Conservation (phyloP, 2,329 filamentous ascomycete species). For the Bisporella sp. region DNA sequence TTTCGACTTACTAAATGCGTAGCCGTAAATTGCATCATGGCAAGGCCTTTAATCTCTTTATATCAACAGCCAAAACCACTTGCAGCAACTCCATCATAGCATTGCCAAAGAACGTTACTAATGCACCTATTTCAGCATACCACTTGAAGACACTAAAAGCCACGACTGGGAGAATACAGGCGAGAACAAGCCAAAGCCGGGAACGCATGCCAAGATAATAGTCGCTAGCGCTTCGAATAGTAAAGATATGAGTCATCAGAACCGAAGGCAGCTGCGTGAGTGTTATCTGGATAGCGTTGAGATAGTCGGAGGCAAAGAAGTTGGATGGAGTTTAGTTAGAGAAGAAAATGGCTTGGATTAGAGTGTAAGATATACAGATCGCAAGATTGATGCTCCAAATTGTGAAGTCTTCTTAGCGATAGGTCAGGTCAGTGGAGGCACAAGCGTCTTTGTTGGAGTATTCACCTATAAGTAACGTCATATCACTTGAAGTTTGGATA, state of each 20-base stretch:
- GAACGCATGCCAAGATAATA: neutral
- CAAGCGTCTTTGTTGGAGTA: too few species aligned
- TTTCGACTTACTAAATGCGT: too few species aligned
- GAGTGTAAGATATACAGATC: neutral
- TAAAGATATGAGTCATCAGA: neutral
- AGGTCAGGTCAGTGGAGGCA: too few species aligned
- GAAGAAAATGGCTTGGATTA: neutral
- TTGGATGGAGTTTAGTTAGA: neutral
- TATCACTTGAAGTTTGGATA: too few species aligned
- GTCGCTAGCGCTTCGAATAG: neutral
- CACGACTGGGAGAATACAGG: neutral
- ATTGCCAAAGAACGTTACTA: neutral
- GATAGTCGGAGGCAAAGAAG: neutral
- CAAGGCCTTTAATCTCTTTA: neutral
- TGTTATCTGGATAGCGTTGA: neutral
- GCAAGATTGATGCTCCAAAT: neutral
- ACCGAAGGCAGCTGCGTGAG: neutral
- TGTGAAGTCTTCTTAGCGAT: too few species aligned
- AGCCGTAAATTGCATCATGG: neutral
- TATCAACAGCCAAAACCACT: neutral
- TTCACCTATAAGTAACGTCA: too few species aligned
- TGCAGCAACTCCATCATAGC: neutral
- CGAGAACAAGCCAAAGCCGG: neutral
- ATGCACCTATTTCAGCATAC: neutral
- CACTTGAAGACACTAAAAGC: neutral